Conservation (phyloP, 495 filamentous ascomycete genomes). For the Evansstolkia leycettana region DNA sequence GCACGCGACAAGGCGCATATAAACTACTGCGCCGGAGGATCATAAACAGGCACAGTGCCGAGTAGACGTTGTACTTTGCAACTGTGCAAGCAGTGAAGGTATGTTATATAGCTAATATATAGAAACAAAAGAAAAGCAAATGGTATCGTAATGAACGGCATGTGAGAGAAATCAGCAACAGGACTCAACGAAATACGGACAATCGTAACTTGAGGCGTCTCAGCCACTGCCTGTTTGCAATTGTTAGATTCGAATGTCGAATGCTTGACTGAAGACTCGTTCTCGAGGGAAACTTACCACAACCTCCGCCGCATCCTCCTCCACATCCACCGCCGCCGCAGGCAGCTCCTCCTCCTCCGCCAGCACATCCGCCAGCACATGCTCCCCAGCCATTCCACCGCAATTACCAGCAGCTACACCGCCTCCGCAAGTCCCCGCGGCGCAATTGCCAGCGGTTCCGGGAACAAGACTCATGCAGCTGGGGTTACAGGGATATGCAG, state of each 20-base stretch:
- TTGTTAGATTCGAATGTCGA: too few species aligned
- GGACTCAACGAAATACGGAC: not conserved
- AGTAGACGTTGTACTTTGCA: too few species aligned
- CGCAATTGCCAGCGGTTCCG: conserved; percentile 34
- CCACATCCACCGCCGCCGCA: conserved; percentile 29
- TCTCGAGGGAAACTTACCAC: conserved; percentile 4
- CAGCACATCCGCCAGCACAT: conserved; percentile 30
- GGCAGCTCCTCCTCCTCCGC: conserved; percentile 21
- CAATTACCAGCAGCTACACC: conserved; percentile 41
- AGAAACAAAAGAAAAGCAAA: too few species aligned
- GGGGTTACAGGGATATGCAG: conserved; percentile 31
- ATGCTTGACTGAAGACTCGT: too few species aligned
- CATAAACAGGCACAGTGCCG: too few species aligned
- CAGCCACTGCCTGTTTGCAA: not conserved
- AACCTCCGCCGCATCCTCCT: conserved; percentile 22
- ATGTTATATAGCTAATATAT: too few species aligned
- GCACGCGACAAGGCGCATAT: too few species aligned
- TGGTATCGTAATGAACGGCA: too few species aligned
- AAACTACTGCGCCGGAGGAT: too few species aligned
- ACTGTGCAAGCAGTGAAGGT: too few species aligned
- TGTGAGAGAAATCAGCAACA: not conserved
- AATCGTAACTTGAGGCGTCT: not conserved
- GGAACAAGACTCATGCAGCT: conserved; percentile 28
- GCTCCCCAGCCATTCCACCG: conserved; percentile 30
- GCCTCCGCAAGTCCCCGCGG: conserved; percentile 36